Base-by-base conservation (phyloP, 2,329 filamentous ascomycete genomes). In the Pestalotiopsis sp. region DNA sequence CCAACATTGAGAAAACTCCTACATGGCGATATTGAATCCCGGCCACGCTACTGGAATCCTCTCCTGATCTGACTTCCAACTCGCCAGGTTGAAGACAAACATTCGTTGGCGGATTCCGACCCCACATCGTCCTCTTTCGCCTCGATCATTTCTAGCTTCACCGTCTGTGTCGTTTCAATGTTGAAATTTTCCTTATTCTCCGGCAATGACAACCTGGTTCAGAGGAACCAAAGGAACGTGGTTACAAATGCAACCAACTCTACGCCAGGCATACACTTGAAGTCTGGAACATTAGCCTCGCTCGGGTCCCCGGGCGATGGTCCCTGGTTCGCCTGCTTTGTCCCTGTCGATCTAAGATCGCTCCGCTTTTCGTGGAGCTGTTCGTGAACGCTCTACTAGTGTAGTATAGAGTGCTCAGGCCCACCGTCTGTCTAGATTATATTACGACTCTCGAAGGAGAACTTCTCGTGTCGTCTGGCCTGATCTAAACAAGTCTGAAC, bases 291-390 rank as follows among this genome's bases (percentile, higher is more conserved):
- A 7, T n/a, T 48, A 48, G 38, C 35, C 26, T 26, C 14, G 56
- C 56, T 58, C 22, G 56, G 56, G 26, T 58, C 22, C 40, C 60
- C 60, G 22, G 22, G 24, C 24, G 60, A 48, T 44, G 14, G 35
- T 17, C 60, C 24, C n/a, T 17, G 60, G 38, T 22, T 63, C 40
- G 20, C 22, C 58, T 20, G 38, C 59, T 48, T 20, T 44, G 60
- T 20, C 60, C 40, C 60, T 63, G 40, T 63, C 60, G 60, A 48
- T 63, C 60, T 39, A 20, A 24, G 38, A 63, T 63, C 38, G 39
- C 60, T 52, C 60, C 60, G 40, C 60, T 63, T 63, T 39, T 35
- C 58, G 58, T 61, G 58, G 58, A 39, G 30, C 30, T 3, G 5
- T 17, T 61, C 17, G 14, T 61, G 58, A 35, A 61, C 24, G 58